These are phyloP conservation scores for Kitagawia praeruptora DNA, from an alignment of 129 eudicot species.

Conservation along the genomic window DNA sequence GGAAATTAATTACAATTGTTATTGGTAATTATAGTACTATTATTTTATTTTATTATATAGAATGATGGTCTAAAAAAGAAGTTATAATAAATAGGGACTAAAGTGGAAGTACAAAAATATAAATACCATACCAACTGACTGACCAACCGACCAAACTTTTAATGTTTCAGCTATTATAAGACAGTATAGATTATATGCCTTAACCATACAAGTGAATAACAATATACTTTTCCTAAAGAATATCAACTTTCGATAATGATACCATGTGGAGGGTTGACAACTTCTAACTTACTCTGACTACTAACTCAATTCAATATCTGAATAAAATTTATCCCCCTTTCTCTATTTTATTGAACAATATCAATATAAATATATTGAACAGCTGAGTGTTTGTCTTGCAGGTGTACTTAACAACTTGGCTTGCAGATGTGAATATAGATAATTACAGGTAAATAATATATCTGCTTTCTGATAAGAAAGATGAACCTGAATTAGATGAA, in stretches of 20 bases:
- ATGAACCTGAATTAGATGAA: background rate
- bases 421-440: constrained; percentile 67
- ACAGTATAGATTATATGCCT: background rate
- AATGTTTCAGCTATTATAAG: too few relatives aligned
- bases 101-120: too few relatives aligned
- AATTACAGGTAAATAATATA: constrained; percentile 39
- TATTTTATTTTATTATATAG: too few relatives aligned
- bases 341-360: background rate
- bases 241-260: background rate
- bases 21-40: too few relatives aligned
- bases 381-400: constrained; percentile 21
- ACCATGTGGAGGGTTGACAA: background rate
- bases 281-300: background rate
- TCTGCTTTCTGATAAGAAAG: background rate
- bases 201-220: too few relatives aligned
- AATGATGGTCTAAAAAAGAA: too few relatives aligned
- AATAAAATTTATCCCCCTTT: background rate
- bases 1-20: too few relatives aligned
- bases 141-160: too few relatives aligned
- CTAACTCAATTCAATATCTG: background rate
- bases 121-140: too few relatives aligned
- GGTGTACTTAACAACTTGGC: constrained; percentile 86
- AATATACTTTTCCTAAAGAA: background rate
- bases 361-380: background rate
- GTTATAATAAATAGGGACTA: too few relatives aligned